A percentile compares a stretch with the other conserved stretches of the same genome.
phyloP scores from a whole-genome alignment of 2,329 filamentous ascomycete species.

The Fusarium sp. region DNA sequence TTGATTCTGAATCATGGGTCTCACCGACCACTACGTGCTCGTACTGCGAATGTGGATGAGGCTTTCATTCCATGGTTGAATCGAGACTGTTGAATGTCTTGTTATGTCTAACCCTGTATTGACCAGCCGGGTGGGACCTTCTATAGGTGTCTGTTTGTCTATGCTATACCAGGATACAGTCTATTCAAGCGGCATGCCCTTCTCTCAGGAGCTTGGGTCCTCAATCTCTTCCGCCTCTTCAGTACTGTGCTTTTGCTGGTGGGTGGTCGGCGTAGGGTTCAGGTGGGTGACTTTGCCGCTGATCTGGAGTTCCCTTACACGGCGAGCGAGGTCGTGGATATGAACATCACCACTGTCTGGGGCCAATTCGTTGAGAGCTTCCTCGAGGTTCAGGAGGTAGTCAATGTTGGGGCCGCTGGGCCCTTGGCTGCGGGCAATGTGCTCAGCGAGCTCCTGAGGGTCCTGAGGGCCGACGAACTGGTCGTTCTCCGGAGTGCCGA shows the following conservation, averaged over 20 bases:
- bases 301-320: conserved; percentile 72
- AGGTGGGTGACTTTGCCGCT: conserved; percentile 22
- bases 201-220: conserved; percentile 21
- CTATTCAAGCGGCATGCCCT: not conserved
- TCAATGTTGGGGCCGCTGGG: conserved; percentile 92
- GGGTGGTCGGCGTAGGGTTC: conserved; percentile 20
- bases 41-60: not conserved
- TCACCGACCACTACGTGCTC: not conserved
- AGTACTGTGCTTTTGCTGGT: conserved; percentile 41
- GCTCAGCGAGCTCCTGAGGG: conserved; percentile 79
- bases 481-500: conserved; percentile 91
- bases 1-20: not conserved
- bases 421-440: conserved; percentile 81
- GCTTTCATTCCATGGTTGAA: not conserved
- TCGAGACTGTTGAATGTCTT: conserved; percentile 1
- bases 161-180: not conserved
- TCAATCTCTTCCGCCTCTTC: conserved; percentile 49
- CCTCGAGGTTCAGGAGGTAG: conserved; percentile 86
- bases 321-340: conserved; percentile 81
- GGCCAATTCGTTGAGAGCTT: conserved; percentile 78
- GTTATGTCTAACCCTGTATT: not conserved
- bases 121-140: not conserved
- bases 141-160: conserved; percentile 12
- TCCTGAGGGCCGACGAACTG: conserved; percentile 92
- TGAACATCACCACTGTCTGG: conserved; percentile 85